Percentiles rank a stretch among this genome's conserved stretches.
These are phyloP conservation scores for Mastigamoeba balamuthi DNA, from an alignment of 78 protist species.

Conservation along the genomic window DNA sequence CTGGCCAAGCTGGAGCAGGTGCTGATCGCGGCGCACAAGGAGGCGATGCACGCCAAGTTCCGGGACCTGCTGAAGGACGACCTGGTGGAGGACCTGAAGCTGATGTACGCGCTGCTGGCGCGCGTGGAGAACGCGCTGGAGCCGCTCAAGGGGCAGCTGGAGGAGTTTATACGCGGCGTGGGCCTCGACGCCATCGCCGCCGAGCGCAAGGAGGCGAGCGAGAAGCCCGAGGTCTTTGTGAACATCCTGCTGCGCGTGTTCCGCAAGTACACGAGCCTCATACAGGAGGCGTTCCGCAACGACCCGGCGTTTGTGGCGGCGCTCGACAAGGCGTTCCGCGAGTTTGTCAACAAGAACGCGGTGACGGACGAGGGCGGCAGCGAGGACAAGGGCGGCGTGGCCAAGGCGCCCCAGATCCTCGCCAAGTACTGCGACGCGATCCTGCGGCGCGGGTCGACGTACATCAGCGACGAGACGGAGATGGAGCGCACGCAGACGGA, in stretches of 20 bases:
- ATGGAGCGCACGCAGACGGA: slow-evolving; percentile 29
- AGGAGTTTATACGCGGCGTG: slow-evolving; percentile 24
- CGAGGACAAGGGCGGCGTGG: not conserved
- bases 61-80: slow-evolving; percentile 24
- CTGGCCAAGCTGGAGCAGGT: slow-evolving; percentile 15
- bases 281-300: slow-evolving; percentile 8
- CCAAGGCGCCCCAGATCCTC: slow-evolving; percentile 30
- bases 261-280: slow-evolving; percentile 26
- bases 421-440: slow-evolving; percentile 52
- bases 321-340: slow-evolving; percentile 32
- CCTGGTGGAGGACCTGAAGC: slow-evolving; percentile 9
- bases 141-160: slow-evolving; percentile 8
- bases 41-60: slow-evolving; percentile 32
- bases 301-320: slow-evolving; percentile 26
- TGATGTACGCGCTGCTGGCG: slow-evolving; percentile 40
- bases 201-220: slow-evolving; percentile 40
- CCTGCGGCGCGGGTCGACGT: slow-evolving; percentile 38
- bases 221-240: slow-evolving; percentile 40
- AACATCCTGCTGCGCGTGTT: slow-evolving; percentile 13
- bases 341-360: slow-evolving; percentile 32
- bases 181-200: slow-evolving; percentile 39
- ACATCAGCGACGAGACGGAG: slow-evolving; percentile 39
- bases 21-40: slow-evolving; percentile 22
- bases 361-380: slow-evolving; percentile 21
- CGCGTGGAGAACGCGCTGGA: slow-evolving; percentile 14